Conservation (phyloP, 1,139 yeast genomes). For the Chernovozyma aurita region DNA sequence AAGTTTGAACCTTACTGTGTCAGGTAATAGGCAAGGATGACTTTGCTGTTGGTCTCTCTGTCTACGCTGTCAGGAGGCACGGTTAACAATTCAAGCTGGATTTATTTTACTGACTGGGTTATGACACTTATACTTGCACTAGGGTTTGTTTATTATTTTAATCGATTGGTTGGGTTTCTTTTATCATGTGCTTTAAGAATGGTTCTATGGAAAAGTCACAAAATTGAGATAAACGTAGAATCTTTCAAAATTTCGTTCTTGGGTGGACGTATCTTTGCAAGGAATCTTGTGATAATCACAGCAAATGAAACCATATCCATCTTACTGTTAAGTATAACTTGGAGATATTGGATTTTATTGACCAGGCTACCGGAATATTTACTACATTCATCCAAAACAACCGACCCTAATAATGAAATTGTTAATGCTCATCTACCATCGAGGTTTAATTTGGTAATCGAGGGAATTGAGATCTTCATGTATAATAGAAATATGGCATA, state of each 20-base stretch:
- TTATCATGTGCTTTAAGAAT: constrained; percentile 49
- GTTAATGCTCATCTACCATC: constrained; percentile 52
- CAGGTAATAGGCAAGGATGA: constrained; percentile 11
- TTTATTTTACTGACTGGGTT: constrained; percentile 80
- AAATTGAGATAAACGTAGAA: constrained; percentile 60
- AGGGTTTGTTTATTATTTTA: constrained; percentile 70
- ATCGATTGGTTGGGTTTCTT: constrained; percentile 64
- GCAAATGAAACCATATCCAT: constrained; percentile 67
- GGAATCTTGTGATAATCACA: constrained; percentile 67
- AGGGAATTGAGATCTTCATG: constrained; percentile 78
- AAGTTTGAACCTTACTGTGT: not conserved
- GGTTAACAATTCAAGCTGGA: constrained; percentile 61
- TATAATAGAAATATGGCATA: constrained; percentile 79
- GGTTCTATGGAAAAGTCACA: constrained; percentile 59
- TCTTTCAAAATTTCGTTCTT: constrained; percentile 70
- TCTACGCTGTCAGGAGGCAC: constrained; percentile 15
- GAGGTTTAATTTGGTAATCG: constrained; percentile 54
- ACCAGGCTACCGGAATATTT: constrained; percentile 45
- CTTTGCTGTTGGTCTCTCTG: constrained; percentile 22
- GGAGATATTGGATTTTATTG: constrained; percentile 81
- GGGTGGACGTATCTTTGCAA: constrained; percentile 79
- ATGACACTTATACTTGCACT: constrained; percentile 59
- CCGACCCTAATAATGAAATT: not conserved
- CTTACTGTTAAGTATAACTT: constrained; percentile 69
- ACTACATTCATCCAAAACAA: not conserved